Base-by-base conservation (phyloP, 768 basidiomycete species). In the Hebeloma cylindrosporum region DNA sequence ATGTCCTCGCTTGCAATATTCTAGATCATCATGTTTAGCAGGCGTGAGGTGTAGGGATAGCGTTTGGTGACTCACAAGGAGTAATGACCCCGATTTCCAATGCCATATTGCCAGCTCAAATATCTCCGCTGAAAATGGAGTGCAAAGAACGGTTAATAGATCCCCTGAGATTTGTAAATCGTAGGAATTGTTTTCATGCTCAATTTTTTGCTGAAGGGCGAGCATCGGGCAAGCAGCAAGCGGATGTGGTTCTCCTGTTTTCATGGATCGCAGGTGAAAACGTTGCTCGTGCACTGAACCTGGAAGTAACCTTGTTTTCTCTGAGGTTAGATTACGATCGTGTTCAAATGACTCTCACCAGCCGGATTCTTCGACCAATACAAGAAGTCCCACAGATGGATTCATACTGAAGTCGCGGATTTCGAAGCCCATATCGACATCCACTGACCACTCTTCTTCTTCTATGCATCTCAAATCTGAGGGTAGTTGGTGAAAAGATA, bases 391-490 rank as follows among this genome's bases (percentile, higher is more conserved):
- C 54, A 84, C 83, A 17, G 78, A 72, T 13, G 82, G 79, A 57
- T 87, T 85, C 68, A 88, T 74, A 5, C 69, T 70, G 50, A 82
- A 82, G 52, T 83, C 82, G n/a, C 76, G 71, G 9, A 81, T 53
- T 11, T 48, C 26, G 26, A 75, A 50, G 3, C 64, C 64, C 43
- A 67, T 52, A 31, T 55, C 45, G 11, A 52, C 53, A 16, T 64
- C 57, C 13, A 77, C 45, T 4, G 59, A 58, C 80, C 81, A 82
- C 11, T 61, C 53, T 27, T 63, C 64, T 36, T 71, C 67, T 39
- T 71, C 53, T 46, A 82, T 78, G n/a, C 58, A 64, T 17, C 78
- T 73, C 36, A 65, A 59, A 20, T 56, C 54, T 7, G 80, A 82
- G 13, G 80, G 77, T 8, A 83, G 68, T 38, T 70, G 70, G 42